Percentiles rank a stretch among this genome's conserved stretches.
These are phyloP conservation scores for Colletotrichum tropicicola DNA, from an alignment of 2,329 filamentous ascomycete genomes.

Conservation along the genomic window DNA sequence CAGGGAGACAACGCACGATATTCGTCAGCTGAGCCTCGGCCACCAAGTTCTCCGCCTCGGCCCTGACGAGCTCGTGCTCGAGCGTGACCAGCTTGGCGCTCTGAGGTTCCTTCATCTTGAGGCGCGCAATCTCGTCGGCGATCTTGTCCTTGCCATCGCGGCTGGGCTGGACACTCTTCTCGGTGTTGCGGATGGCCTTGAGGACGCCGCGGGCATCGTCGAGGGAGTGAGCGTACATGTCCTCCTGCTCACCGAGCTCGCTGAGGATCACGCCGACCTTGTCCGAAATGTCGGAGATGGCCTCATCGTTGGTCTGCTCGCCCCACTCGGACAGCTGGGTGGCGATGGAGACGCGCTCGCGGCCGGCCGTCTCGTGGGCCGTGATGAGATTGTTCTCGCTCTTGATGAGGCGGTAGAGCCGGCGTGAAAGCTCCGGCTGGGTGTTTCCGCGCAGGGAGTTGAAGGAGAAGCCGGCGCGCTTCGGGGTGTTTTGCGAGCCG, in stretches of 20 bases:
- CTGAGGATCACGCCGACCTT: constrained; percentile 93
- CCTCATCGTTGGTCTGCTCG: constrained; percentile 87
- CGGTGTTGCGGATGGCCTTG: constrained; percentile 95
- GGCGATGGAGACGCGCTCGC: constrained; percentile 85
- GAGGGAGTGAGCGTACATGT: constrained; percentile 83
- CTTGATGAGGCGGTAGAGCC: constrained; percentile 93
- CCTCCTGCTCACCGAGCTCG: constrained; percentile 95
- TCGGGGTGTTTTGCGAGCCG: constrained; percentile 45
- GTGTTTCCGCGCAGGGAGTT: constrained; percentile 84
- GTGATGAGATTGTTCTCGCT: constrained; percentile 89
- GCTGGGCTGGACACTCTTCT: constrained; percentile 93
- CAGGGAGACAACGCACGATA: constrained; percentile 68
- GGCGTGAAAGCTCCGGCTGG: constrained; percentile 89
- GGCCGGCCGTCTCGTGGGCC: constrained; percentile 84
- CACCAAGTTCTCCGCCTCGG: constrained; percentile 94
- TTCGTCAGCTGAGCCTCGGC: constrained; percentile 97
- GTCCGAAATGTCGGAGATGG: constrained; percentile 89
- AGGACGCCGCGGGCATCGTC: constrained; percentile 85
- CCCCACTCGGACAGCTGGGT: constrained; percentile 97
- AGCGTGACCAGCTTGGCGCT: constrained; percentile 83
- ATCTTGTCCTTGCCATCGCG: constrained; percentile 89
- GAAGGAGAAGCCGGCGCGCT: constrained; percentile 73
- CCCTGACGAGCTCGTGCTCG: constrained; percentile 95
- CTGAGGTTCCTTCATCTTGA: constrained; percentile 92
- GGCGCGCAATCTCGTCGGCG: constrained; percentile 87